Conservation (phyloP, 2,329 filamentous ascomycete genomes). For the Beauveria sp. region DNA sequence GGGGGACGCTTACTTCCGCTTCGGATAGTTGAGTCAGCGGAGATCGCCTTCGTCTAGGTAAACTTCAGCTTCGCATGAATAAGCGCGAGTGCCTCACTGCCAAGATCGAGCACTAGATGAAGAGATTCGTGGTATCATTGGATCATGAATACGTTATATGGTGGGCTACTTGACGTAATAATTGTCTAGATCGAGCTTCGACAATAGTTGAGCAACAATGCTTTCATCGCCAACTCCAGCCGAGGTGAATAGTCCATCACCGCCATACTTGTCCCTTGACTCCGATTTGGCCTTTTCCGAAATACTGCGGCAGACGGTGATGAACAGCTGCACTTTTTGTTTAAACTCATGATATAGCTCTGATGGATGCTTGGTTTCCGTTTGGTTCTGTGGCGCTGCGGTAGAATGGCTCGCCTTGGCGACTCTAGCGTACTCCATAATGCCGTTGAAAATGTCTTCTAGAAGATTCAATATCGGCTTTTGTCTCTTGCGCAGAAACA, state of each 20-base stretch:
- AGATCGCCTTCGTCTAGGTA: neutral
- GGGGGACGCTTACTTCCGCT: neutral
- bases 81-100: neutral
- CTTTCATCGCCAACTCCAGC: slow-evolving; percentile 40
- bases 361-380: slow-evolving; percentile 17
- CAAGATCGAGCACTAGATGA: too few relatives aligned
- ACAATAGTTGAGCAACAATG: slow-evolving; percentile 59
- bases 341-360: slow-evolving; percentile 58
- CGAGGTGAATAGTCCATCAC: slow-evolving; percentile 18
- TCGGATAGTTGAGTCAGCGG: neutral
- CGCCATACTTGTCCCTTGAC: slow-evolving; percentile 21
- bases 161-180: slow-evolving; percentile 44
- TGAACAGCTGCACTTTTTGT: slow-evolving; percentile 66
- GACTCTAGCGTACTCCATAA: slow-evolving; percentile 63
- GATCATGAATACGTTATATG: neutral
- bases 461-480: slow-evolving; percentile 63
- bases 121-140: neutral
- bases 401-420: slow-evolving; percentile 28
- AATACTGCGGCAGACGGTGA: slow-evolving; percentile 62
- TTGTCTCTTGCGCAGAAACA: slow-evolving; percentile 70
- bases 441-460: slow-evolving; percentile 65
- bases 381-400: slow-evolving; percentile 22
- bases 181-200: slow-evolving; percentile 62
- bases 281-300: slow-evolving; percentile 51
- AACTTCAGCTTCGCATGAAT: neutral